phyloP scores from a whole-genome alignment of 257 asterid species.

The Plantago ovata region DNA sequence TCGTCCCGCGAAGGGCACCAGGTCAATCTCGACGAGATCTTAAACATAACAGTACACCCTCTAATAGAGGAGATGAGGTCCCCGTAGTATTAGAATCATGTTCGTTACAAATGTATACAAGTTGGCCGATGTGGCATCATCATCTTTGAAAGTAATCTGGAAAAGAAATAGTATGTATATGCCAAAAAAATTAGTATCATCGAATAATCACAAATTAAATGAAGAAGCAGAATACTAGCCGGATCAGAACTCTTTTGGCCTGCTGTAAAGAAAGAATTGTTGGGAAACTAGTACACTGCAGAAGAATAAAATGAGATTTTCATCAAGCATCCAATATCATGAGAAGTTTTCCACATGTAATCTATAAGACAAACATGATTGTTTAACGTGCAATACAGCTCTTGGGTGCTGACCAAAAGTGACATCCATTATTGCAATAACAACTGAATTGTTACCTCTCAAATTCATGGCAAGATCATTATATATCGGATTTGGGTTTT shows the following conservation, averaged over 20 bases:
- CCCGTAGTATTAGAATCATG: too few relatives aligned
- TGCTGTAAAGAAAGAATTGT: conserved; percentile 92
- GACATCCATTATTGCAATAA: conserved; percentile 97
- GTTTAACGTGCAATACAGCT: conserved; percentile 40
- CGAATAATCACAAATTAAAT: conserved; percentile 1
- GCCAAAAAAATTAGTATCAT: not conserved
- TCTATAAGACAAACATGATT: not conserved
- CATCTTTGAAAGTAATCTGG: conserved; percentile 69
- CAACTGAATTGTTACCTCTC: conserved; percentile 63
- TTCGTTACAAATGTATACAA: conserved; percentile 87
- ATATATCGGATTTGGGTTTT: conserved; percentile 79
- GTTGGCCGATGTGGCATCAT: conserved; percentile 81
- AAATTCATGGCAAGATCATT: conserved; percentile 78
- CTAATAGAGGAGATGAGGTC: too few relatives aligned
- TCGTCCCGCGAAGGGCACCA: too few relatives aligned
- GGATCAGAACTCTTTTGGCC: conserved; percentile 98
- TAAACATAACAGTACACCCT: too few relatives aligned
- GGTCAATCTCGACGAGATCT: too few relatives aligned
- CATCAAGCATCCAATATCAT: conserved; percentile 7
- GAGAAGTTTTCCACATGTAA: not conserved
- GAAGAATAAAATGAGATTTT: conserved; percentile 5
- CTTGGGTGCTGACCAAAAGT: conserved; percentile 93
- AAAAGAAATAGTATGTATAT: conserved; percentile 9
- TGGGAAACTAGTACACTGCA: conserved; percentile 92
- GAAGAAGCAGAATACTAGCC: conserved; percentile 39